phyloP scores from a whole-genome alignment of 2,329 filamentous ascomycete species.

The Fusarium verticillioides region DNA sequence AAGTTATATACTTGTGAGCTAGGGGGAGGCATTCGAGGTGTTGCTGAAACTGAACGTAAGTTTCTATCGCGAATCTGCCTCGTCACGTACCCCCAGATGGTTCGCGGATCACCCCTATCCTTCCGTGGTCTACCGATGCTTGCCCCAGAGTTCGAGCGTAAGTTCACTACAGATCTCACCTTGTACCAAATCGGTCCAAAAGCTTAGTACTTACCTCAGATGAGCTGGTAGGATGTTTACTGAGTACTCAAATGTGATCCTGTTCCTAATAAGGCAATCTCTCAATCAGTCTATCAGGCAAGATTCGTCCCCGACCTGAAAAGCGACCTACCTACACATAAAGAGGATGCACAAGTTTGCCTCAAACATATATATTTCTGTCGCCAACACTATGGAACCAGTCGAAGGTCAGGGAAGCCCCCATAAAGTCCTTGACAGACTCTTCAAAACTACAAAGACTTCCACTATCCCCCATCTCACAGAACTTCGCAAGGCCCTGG shows the following conservation, averaged over 20 bases:
- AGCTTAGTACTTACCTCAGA: neutral
- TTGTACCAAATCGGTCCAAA: neutral
- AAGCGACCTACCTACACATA: neutral
- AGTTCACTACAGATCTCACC: neutral
- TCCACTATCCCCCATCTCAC: constrained; percentile 25
- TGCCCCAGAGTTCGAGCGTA: neutral
- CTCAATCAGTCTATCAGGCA: neutral
- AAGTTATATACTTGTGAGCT: neutral
- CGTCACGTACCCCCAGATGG: neutral
- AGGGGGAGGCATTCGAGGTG: neutral
- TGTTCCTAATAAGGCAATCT: neutral
- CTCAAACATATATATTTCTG: neutral
- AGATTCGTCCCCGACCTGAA: neutral
- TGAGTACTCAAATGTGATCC: neutral
- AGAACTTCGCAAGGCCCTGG: constrained; percentile 30
- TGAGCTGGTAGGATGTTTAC: neutral
- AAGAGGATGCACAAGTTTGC: neutral
- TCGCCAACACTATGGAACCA: constrained; percentile 2
- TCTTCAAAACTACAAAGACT: constrained; percentile 15
- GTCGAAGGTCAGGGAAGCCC: neutral
- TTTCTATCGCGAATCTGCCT: neutral
- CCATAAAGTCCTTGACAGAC: neutral
- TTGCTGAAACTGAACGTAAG: neutral
- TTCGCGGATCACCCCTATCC: neutral
- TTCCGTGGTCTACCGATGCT: neutral